Evolutionary conservation across 768 basidiomycete genomes (phyloP).

Genomic region (Leccinum obscurum): DNA sequence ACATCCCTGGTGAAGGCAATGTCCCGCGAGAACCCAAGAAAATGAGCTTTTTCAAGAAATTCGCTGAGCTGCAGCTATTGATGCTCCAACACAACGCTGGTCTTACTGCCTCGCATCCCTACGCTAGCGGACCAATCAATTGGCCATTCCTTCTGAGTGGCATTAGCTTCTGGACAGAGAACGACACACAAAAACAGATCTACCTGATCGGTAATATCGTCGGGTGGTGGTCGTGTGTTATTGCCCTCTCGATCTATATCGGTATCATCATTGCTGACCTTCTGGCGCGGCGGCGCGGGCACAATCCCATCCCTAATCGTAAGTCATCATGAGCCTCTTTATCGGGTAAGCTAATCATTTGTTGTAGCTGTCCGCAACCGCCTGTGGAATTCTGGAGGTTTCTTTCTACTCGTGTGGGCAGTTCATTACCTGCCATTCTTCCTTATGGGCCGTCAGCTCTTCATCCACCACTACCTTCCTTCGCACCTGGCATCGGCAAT

Average conservation of each 20-base stretch:
- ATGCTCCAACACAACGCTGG: conserved; percentile 99
- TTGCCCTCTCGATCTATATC: conserved; percentile 83
- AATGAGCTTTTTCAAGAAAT: conserved; percentile 94
- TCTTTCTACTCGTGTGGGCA: conserved; percentile 93
- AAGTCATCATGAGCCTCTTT: conserved; percentile 35
- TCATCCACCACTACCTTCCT: conserved; percentile 97
- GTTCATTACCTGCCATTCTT: conserved; percentile 98
- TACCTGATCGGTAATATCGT: conserved; percentile 94
- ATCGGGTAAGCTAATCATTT: conserved; percentile 1
- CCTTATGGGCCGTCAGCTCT: conserved; percentile 95
- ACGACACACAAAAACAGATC: conserved; percentile 83
- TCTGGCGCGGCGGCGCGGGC: conserved; percentile 79
- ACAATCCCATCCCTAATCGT: conserved; percentile 88
- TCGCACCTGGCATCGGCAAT: conserved; percentile 93
- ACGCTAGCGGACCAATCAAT: conserved; percentile 92
- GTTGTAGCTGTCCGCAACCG: conserved; percentile 83
- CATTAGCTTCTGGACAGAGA: conserved; percentile 98
- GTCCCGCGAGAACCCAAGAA: conserved; percentile 69
- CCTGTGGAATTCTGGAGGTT: conserved; percentile 92
- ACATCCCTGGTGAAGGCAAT: conserved; percentile 48
- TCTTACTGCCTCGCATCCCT: conserved; percentile 95
- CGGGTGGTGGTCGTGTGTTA: conserved; percentile 93
- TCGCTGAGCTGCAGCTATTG: conserved; percentile 85
- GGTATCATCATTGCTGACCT: conserved; percentile 91
- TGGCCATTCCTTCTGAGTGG: conserved; percentile 98